Evolutionary conservation across 495 filamentous ascomycete genomes (phyloP), one percentile per base, ranked within the genome.

Genomic region (Rusavskia elegans): DNA sequence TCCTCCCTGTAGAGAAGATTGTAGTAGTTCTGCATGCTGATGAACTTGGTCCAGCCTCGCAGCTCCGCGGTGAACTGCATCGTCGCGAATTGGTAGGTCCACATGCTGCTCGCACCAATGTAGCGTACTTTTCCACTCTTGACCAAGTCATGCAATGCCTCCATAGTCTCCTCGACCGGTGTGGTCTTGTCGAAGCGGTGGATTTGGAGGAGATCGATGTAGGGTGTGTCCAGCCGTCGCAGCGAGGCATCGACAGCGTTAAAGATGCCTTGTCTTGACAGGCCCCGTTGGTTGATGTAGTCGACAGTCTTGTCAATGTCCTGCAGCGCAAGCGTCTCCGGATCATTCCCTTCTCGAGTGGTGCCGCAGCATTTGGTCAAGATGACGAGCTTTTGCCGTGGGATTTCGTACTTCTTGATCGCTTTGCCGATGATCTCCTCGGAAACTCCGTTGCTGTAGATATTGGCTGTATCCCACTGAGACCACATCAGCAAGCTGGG

Each of bases 1-100:
- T 87, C 83, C 64, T 87, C 83, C 11, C 83, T 68, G 61, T 87
- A 87, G 11, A 78, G 65, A 13, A 84, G 67, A 65, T 85, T 87
- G 59, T 85, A 79, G 39, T 77, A 71, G 61, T 84, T 84, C 65
- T 88, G 83, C 82, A 87, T 86, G 25, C 71, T 76, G 55, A 85
- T 66, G 61, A 85, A 86, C 62, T 79, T 78, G 6, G 81, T 85
- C 82, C 79, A 85, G 30, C 77, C 74, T 53, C 84, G 55, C 53
- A 68, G 65, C 59, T 78, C 74, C 27, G 77, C 77, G 17, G 65
- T 66, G 52, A 74, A 79, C 65, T 84, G 82, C 58, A 83, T 65
- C 41, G 66, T 63, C 11, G 79, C 73, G 52, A 86, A 83, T 61
- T 85, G 74, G 48, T 72, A 74, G 9, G 78, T 70, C 72, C 72